Percentiles rank a stretch among this genome's conserved stretches.
Conservation (phyloP, 2,329 filamentous ascomycete species). For the Fusarium graminum region DNA sequence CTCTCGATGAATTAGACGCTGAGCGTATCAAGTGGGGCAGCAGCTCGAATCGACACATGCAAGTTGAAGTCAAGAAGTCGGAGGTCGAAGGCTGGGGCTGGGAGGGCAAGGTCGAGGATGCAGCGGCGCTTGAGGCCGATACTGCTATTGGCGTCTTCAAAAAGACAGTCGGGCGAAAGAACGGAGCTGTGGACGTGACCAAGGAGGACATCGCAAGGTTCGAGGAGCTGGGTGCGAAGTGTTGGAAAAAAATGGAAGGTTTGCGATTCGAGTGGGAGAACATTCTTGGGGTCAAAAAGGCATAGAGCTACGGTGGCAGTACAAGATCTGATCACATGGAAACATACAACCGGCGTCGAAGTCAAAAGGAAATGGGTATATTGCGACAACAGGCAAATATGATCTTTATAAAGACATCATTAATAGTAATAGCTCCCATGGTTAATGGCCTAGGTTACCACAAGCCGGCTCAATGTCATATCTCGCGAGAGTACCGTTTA, state of each 20-base stretch:
- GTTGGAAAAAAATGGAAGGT: conserved; percentile 79
- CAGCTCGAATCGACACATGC: conserved; percentile 69
- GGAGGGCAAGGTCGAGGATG: conserved; percentile 67
- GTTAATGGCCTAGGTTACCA: conserved; percentile 1
- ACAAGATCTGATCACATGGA: conserved; percentile 7
- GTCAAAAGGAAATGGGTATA: conserved; percentile 42
- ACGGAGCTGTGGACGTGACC: conserved; percentile 69
- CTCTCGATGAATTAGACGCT: conserved; percentile 68
- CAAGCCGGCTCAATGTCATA: background rate
- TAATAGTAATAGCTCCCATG: conserved; percentile 20
- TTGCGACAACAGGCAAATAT: conserved; percentile 40
- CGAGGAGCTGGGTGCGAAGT: conserved; percentile 69
- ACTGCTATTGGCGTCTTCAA: conserved; percentile 61
- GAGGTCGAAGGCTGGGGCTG: conserved; percentile 91
- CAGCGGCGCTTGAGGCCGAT: conserved; percentile 59
- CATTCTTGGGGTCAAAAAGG: conserved; percentile 42
- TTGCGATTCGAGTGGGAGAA: conserved; percentile 75
- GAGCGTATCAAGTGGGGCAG: conserved; percentile 86
- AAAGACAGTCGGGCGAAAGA: conserved; percentile 70
- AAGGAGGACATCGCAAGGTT: conserved; percentile 72
- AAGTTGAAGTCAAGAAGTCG: conserved; percentile 76
- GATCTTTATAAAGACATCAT: conserved; percentile 12
- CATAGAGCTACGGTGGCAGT: conserved; percentile 4
- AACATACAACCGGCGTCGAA: conserved; percentile 11
- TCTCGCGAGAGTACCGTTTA: conserved; percentile 14